Conservation (phyloP, 129 eudicot species). For the Arctium minus region DNA sequence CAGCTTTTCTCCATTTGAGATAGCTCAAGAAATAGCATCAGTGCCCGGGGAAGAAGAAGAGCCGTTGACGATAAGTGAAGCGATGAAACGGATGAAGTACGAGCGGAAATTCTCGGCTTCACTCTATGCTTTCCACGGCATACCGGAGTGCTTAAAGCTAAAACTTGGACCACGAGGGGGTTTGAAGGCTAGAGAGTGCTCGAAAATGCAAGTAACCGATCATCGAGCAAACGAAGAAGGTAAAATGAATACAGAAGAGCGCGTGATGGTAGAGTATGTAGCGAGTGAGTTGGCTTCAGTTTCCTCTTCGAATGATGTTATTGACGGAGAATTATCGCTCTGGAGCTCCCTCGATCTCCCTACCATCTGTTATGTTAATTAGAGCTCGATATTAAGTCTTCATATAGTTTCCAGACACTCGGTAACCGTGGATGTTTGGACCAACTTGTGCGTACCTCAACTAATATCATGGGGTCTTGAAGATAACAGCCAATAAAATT, state of each 20-base stretch:
- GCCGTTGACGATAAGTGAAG: constrained; percentile 52
- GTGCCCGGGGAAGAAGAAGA: constrained; percentile 40
- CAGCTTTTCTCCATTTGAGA: constrained; percentile 53
- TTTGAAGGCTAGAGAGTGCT: constrained; percentile 4
- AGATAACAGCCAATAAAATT: background rate
- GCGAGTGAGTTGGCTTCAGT: constrained; percentile 9
- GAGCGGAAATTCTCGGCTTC: constrained; percentile 82
- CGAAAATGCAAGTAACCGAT: constrained; percentile 32
- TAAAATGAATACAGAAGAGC: constrained; percentile 10
- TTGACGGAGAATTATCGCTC: constrained; percentile 38
- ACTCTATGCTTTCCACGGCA: constrained; percentile 72
- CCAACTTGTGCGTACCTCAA: background rate
- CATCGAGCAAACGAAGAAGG: constrained; percentile 28
- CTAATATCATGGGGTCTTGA: background rate
- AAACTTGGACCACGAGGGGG: constrained; percentile 33
- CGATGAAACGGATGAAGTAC: constrained; percentile 69
- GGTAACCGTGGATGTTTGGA: background rate
- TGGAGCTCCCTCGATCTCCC: constrained; percentile 67
- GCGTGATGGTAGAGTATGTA: background rate
- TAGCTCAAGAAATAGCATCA: constrained; percentile 45
- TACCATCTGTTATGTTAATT: constrained; percentile 48
- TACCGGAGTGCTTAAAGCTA: constrained; percentile 56
- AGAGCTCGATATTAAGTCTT: background rate
- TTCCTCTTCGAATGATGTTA: constrained; percentile 1
- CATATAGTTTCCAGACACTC: background rate